Conservation (phyloP, 129 eudicot species). For the Lactuca saligna region DNA sequence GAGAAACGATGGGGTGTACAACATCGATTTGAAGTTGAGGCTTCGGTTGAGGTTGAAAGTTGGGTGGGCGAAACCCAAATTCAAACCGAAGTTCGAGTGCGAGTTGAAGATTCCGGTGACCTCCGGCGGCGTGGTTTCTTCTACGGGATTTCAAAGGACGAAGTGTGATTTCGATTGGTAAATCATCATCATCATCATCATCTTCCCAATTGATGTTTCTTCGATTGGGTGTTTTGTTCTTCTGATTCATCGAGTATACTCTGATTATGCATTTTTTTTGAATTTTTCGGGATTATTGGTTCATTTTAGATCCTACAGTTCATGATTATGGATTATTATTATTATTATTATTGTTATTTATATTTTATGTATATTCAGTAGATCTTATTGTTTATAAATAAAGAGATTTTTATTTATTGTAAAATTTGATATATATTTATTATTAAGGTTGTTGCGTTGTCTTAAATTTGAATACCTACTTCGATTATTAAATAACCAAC, state of each 20-base stretch:
- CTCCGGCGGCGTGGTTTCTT: neutral
- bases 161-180: constrained; percentile 39
- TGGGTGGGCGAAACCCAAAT: constrained; percentile 51
- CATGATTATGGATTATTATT: neutral
- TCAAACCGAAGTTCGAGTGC: constrained; percentile 48
- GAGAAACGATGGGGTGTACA: constrained; percentile 25
- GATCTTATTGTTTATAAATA: neutral
- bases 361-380: neutral
- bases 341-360: neutral
- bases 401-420: neutral
- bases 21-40: constrained; percentile 55
- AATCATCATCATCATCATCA: constrained; percentile 5
- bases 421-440: neutral
- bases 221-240: constrained; percentile 13
- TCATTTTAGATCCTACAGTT: neutral
- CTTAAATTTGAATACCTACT: neutral
- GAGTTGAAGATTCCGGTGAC: constrained; percentile 28
- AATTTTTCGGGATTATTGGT: constrained; percentile 8
- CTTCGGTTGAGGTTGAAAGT: constrained; percentile 52
- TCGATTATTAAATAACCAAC: neutral
- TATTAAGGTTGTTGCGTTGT: neutral
- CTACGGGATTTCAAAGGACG: constrained; percentile 21
- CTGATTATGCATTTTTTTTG: neutral
- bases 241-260: constrained; percentile 4
- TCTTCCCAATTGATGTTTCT: neutral